A percentile compares a stretch with the other conserved stretches of the same genome.
These are phyloP conservation scores for Veloboletus limbatus DNA, from an alignment of 1,284 basidiomycete genomes.

Conservation along the genomic window DNA sequence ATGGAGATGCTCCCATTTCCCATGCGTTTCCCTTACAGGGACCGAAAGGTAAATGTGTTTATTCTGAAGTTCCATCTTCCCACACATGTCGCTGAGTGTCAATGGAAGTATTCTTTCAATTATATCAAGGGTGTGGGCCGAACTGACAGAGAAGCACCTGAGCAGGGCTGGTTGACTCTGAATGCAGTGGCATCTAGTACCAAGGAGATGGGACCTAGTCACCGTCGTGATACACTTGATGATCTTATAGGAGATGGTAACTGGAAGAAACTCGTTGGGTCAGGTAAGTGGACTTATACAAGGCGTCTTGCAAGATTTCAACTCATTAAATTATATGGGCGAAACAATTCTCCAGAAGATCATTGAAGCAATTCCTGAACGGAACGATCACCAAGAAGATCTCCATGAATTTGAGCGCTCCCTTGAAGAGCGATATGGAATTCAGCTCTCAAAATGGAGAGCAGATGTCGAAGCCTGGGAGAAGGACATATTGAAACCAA, in stretches of 20 bases:
- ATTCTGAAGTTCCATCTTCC: slow-evolving; percentile 16
- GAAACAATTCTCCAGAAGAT: neutral
- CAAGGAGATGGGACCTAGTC: slow-evolving; percentile 13
- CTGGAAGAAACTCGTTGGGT: slow-evolving; percentile 3
- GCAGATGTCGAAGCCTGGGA: slow-evolving; percentile 1
- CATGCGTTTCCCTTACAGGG: neutral
- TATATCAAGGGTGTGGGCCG: neutral
- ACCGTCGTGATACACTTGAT: slow-evolving; percentile 1
- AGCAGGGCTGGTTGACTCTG: slow-evolving; percentile 4
- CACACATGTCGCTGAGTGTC: slow-evolving; percentile 10
- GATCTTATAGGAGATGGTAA: slow-evolving; percentile 5
- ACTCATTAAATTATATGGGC: neutral
- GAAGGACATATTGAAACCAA: neutral
- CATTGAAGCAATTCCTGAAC: slow-evolving; percentile 3
- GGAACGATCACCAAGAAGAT: slow-evolving; percentile 1
- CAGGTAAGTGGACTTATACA: slow-evolving; percentile 2
- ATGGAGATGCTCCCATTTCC: neutral
- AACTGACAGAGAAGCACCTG: slow-evolving; percentile 11
- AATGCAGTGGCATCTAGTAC: slow-evolving; percentile 11
- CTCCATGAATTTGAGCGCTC: neutral
- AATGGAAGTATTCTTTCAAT: slow-evolving; percentile 11
- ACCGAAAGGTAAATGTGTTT: neutral
- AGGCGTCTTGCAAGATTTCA: neutral
- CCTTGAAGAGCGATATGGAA: neutral
- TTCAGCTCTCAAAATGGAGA: slow-evolving; percentile 1